Evolutionary conservation across 345 rosid genomes (phyloP).

Genomic region (Crucihimalaya himalaica): DNA sequence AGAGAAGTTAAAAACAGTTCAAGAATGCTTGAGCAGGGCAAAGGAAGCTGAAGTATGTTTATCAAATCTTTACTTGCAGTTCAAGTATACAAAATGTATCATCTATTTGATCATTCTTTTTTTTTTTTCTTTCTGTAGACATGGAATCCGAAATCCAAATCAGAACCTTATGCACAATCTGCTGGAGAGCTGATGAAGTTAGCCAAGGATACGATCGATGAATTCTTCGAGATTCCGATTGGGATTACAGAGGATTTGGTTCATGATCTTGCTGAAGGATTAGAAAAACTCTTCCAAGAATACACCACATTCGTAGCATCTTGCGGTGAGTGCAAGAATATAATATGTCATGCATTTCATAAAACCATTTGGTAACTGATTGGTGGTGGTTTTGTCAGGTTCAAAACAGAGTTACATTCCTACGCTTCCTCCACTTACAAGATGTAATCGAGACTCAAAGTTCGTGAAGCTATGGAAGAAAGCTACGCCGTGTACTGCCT

Average conservation of each 20-base stretch:
- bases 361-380: not conserved
- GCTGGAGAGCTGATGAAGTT: constrained; percentile 65
- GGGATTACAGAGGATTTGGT: constrained; percentile 75
- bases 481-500: constrained; percentile 64
- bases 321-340: constrained; percentile 59
- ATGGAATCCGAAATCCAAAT: constrained; percentile 93
- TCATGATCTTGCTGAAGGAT: constrained; percentile 67
- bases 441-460: constrained; percentile 73
- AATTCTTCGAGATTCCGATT: constrained; percentile 81
- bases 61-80: not conserved
- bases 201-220: constrained; percentile 62
- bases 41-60: constrained; percentile 75
- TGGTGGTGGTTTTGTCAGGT: constrained; percentile 43
- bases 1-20: constrained; percentile 51
- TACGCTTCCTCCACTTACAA: constrained; percentile 76
- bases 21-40: constrained; percentile 51
- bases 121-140: constrained; percentile 46
- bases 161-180: constrained; percentile 82
- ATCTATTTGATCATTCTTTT: not conserved
- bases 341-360: not conserved
- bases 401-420: constrained; percentile 81
- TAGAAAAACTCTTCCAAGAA: constrained; percentile 65
- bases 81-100: constrained; percentile 3
- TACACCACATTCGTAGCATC: constrained; percentile 71
- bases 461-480: constrained; percentile 63